phyloP scores from a whole-genome alignment of 306 rosid genomes.

The Corylus heterophylla region DNA sequence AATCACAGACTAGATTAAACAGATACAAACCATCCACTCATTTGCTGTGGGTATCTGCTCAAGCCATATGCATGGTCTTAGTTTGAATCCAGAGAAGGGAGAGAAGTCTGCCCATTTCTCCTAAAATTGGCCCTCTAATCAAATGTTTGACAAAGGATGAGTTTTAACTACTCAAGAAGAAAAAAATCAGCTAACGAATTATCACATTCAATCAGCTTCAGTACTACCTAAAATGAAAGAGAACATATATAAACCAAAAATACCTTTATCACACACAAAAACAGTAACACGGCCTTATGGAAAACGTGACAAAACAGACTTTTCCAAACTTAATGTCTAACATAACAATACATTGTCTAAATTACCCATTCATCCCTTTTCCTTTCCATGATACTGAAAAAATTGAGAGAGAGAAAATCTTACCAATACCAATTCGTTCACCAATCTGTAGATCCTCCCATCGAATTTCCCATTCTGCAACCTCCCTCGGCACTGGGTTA shows the following conservation, averaged over 20 bases:
- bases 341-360: background rate
- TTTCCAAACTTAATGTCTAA: background rate
- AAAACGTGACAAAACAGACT: background rate
- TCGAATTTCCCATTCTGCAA: constrained; percentile 82
- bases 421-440: constrained; percentile 99
- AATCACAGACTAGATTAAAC: background rate
- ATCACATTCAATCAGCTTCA: no score
- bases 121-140: background rate
- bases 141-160: background rate
- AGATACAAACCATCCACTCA: background rate
- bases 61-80: background rate
- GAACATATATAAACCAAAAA: background rate
- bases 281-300: background rate
- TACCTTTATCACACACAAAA: background rate
- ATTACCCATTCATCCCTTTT: background rate
- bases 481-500: constrained; percentile 65
- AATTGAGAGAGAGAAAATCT: constrained; percentile 27
- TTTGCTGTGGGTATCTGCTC: background rate
- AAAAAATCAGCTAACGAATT: background rate
- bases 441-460: constrained; percentile 98
- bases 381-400: constrained; percentile 14
- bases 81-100: background rate
- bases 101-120: background rate
- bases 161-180: background rate
- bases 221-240: background rate